Percentiles rank a stretch among this genome's conserved stretches.
phyloP scores from a whole-genome alignment of 495 filamentous ascomycete species.

The Penicillium macrosclerotiorum region DNA sequence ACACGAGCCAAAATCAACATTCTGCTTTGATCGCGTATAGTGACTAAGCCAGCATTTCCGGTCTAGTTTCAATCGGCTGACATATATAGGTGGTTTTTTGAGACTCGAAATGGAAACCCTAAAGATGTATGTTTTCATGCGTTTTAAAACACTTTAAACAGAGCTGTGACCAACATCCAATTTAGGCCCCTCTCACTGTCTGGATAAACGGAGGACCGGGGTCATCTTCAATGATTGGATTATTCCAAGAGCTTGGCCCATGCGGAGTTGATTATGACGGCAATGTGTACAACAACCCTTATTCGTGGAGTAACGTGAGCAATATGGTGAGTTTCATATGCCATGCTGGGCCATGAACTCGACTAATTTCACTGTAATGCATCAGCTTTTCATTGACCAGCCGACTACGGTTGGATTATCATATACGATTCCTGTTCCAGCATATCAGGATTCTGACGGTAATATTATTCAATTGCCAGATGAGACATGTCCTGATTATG shows the following conservation, averaged over 20 bases:
- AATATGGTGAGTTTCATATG: conserved; percentile 48
- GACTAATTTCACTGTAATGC: too few relatives aligned
- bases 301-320: conserved; percentile 56
- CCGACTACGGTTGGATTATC: conserved; percentile 59
- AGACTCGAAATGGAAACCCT: conserved; percentile 54
- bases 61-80: not conserved
- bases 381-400: conserved; percentile 53
- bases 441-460: conserved; percentile 36
- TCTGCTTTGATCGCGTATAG: too few relatives aligned
- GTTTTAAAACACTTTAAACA: not conserved
- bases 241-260: conserved; percentile 63
- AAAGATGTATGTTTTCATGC: conserved; percentile 14
- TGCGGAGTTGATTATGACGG: conserved; percentile 53
- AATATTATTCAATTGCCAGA: conserved; percentile 37
- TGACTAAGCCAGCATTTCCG: not conserved
- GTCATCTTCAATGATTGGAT: conserved; percentile 58
- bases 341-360: too few relatives aligned
- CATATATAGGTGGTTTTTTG: conserved; percentile 54
- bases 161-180: not conserved
- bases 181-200: conserved; percentile 54
- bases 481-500: conserved; percentile 54
- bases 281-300: conserved; percentile 55
- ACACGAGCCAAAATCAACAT: not conserved
- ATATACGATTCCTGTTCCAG: conserved; percentile 54
- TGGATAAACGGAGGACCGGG: conserved; percentile 65